Evolutionary conservation across 176 grass and related monocot species (phyloP), one percentile per base, ranked within the genome.

Genomic region (Saccharum spontaneum): DNA sequence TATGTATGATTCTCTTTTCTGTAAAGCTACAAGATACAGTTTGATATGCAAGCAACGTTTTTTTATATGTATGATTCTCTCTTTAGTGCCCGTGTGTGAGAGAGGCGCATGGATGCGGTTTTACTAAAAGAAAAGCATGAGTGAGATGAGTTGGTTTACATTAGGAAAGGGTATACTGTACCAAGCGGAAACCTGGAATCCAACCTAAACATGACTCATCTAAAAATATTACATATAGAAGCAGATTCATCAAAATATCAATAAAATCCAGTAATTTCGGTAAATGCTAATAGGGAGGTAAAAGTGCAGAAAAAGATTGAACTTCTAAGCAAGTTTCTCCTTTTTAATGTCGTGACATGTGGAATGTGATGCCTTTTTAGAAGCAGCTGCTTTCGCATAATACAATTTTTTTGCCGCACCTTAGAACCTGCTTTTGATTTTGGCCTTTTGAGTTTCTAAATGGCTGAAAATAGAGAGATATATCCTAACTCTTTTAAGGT

Each of bases 21-120:
- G n/a, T n/a, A n/a, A n/a, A n/a, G n/a, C n/a, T n/a, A 88, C 54
- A 39, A 77, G 86, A 88, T 71, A 71, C 28, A 31, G 50, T 78
- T 31, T 83, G 73, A 71, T 71, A 49, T 83, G 23, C 22, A 88
- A 78, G 73, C 80, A 88, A 78, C 66, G 9, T 43, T 43, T 44
- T 44, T 44, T 12, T 44, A 38, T 38, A 38, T 12, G 18, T 11
- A 41, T 5, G 33, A 4, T 67, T 40, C 7, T 22, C 18, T 22
- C 15, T 15, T 36, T 34, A 67, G 16, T 57, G 17, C 8, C 13
- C 15, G 10, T 46, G 22, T 28, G 28, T 28, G 28, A 28, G 28
- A 28, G 28, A 28, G 28, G 28, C 28, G 28, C 28, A 28, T 28
- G 28, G 28, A 28, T 28, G 28, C 28, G 28, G 11, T 46, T 46